Percentiles rank a stretch among this genome's conserved stretches.
These are phyloP conservation scores for Dacryopinax primogenitus DNA, from an alignment of 768 basidiomycete genomes.

Conservation along the genomic window DNA sequence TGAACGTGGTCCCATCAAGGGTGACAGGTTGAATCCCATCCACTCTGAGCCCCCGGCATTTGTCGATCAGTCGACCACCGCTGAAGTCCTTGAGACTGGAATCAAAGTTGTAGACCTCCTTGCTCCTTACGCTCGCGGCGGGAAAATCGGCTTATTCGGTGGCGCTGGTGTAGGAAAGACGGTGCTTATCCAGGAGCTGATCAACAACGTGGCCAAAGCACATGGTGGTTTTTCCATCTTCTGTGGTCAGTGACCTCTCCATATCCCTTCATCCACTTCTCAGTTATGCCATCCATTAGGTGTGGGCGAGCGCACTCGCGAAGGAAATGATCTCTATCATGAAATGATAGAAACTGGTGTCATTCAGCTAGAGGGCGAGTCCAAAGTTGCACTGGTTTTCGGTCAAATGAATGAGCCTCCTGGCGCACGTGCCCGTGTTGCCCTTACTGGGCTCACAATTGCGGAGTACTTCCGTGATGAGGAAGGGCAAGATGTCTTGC, in stretches of 20 bases:
- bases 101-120: conserved; percentile 99
- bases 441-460: conserved; percentile 96
- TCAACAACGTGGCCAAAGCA: conserved; percentile 99
- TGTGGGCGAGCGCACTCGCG: conserved; percentile 99
- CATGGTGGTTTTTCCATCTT: conserved; percentile 99
- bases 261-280: neutral
- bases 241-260: conserved; percentile 48
- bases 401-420: conserved; percentile 99
- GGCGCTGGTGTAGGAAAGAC: conserved; percentile 99
- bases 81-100: conserved; percentile 98
- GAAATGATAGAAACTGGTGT: conserved; percentile 99
- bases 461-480: conserved; percentile 99
- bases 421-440: conserved; percentile 99
- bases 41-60: conserved; percentile 96
- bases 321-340: conserved; percentile 98
- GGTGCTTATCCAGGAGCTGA: conserved; percentile 97
- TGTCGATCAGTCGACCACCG: conserved; percentile 97
- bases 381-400: conserved; percentile 99
- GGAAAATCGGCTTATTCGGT: conserved; percentile 99
- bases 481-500: conserved; percentile 98
- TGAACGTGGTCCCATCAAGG: conserved; percentile 97
- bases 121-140: conserved; percentile 99
- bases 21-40: conserved; percentile 81
- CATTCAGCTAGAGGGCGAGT: conserved; percentile 99
- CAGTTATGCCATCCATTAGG: conserved; percentile 35